A percentile compares a stretch with the other conserved stretches of the same genome.
These are phyloP conservation scores for Salinomyces thailandicus DNA, from an alignment of 2,329 filamentous ascomycete species.

Conservation along the genomic window DNA sequence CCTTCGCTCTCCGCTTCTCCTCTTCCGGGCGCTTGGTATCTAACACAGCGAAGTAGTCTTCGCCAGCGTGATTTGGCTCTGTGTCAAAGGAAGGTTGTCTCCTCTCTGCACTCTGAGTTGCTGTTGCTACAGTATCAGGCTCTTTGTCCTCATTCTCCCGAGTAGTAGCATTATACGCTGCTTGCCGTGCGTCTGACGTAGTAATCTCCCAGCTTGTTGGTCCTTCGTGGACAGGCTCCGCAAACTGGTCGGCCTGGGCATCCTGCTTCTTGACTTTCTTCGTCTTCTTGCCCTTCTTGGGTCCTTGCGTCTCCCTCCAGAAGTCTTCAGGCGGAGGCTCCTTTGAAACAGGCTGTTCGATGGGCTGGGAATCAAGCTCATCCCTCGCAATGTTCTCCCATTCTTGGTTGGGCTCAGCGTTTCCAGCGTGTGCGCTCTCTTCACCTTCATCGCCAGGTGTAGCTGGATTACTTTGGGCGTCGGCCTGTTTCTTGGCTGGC, in stretches of 20 bases:
- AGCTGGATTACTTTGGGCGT: too few relatives aligned
- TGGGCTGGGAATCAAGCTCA: background rate
- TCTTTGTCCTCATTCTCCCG: slow-evolving; percentile 14
- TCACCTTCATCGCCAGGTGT: too few relatives aligned
- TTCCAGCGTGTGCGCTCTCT: too few relatives aligned
- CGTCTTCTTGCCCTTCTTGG: slow-evolving; percentile 17
- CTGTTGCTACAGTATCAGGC: slow-evolving; percentile 14
- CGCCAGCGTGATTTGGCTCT: background rate
- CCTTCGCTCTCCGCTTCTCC: slow-evolving; percentile 32
- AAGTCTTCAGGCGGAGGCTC: background rate
- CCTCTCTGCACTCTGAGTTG: background rate
- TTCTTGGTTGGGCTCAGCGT: too few relatives aligned
- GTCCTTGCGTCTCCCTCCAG: background rate
- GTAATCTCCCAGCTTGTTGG: background rate
- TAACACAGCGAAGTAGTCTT: slow-evolving; percentile 13
- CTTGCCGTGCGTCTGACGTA: background rate
- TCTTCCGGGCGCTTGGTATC: slow-evolving; percentile 31
- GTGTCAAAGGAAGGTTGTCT: too few relatives aligned
- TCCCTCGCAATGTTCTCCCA: too few relatives aligned
- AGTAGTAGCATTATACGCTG: background rate
- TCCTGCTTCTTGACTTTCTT: slow-evolving; percentile 21
- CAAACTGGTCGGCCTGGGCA: background rate
- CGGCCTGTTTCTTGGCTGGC: background rate
- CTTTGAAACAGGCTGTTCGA: background rate
- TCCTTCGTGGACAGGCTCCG: background rate